These are phyloP conservation scores for Penicillium olsonii DNA, from an alignment of 2,329 filamentous ascomycete species.

Conservation along the genomic window DNA sequence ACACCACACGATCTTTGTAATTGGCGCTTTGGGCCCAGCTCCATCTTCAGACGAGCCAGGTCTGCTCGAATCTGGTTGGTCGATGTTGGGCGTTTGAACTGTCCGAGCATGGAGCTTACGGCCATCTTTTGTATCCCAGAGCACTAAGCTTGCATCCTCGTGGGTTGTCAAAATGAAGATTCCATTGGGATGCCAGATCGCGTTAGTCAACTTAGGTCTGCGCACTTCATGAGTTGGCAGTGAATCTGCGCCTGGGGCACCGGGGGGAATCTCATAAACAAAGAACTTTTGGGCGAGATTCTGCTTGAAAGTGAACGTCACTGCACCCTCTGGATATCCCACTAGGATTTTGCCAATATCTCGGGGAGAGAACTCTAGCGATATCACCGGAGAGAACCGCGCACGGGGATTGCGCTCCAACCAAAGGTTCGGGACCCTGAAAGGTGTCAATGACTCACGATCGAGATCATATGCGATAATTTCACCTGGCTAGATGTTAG, in stretches of 20 bases:
- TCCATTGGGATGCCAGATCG: conserved; percentile 91
- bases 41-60: conserved; percentile 50
- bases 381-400: conserved; percentile 67
- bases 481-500: conserved; percentile 57
- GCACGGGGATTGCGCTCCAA: conserved; percentile 68
- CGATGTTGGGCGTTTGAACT: conserved; percentile 70
- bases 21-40: conserved; percentile 68
- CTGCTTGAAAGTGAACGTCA: conserved; percentile 93
- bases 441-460: conserved; percentile 71
- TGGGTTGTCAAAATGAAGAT: conserved; percentile 85
- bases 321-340: conserved; percentile 85
- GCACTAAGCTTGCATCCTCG: conserved; percentile 86
- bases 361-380: conserved; percentile 81
- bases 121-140: conserved; percentile 92
- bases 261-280: conserved; percentile 76
- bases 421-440: conserved; percentile 89
- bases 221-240: conserved; percentile 62
- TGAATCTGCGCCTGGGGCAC: conserved; percentile 76
- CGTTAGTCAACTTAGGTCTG: conserved; percentile 75
- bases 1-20: conserved; percentile 84
- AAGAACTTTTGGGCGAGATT: conserved; percentile 77
- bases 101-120: conserved; percentile 81
- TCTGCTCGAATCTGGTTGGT: conserved; percentile 61
- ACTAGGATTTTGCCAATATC: conserved; percentile 91
- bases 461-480: conserved; percentile 93